A percentile compares a stretch with the other conserved stretches of the same genome.
These are phyloP conservation scores for Paracamarosporium sp. DNA, from an alignment of 2,329 filamentous ascomycete species.

Conservation along the genomic window DNA sequence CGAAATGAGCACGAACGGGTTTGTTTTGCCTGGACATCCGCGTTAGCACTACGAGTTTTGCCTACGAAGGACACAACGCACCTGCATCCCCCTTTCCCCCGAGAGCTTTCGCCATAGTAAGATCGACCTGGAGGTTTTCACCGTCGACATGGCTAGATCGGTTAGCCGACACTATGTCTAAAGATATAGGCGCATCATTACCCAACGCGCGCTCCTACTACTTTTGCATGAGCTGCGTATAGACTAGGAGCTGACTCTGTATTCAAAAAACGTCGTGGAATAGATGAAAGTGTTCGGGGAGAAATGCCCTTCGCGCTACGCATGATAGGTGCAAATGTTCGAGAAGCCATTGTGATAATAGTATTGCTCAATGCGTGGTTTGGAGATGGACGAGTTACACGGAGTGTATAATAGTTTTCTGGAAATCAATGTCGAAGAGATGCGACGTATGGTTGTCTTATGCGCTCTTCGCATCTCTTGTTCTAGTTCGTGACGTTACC, in stretches of 20 bases:
- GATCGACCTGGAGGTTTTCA: constrained; percentile 46
- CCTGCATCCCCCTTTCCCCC: constrained; percentile 34
- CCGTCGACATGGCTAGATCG: constrained; percentile 37
- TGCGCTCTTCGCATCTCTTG: not conserved
- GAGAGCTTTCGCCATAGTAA: constrained; percentile 54
- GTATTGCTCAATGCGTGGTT: not conserved
- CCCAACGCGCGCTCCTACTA: constrained; percentile 49
- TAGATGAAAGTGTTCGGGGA: not conserved
- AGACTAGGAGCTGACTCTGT: constrained; percentile 49
- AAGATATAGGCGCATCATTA: constrained; percentile 2
- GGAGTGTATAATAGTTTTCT: not conserved
- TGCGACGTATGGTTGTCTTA: not conserved
- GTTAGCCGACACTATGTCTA: not conserved
- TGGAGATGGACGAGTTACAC: not conserved
- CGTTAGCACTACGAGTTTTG: not conserved
- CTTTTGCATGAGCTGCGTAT: constrained; percentile 48
- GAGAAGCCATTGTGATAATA: not conserved
- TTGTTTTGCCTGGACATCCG: not conserved
- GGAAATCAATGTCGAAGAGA: not conserved
- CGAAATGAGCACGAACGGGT: not conserved
- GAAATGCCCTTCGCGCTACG: not conserved
- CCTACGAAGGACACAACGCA: not conserved
- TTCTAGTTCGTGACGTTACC: not conserved
- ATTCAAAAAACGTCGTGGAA: constrained; percentile 42
- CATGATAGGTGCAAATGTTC: not conserved